A percentile compares a stretch with the other conserved stretches of the same genome.
Evolutionary conservation across 257 asterid species (phyloP).

Genomic region (Jaltomata sinuosa): DNA sequence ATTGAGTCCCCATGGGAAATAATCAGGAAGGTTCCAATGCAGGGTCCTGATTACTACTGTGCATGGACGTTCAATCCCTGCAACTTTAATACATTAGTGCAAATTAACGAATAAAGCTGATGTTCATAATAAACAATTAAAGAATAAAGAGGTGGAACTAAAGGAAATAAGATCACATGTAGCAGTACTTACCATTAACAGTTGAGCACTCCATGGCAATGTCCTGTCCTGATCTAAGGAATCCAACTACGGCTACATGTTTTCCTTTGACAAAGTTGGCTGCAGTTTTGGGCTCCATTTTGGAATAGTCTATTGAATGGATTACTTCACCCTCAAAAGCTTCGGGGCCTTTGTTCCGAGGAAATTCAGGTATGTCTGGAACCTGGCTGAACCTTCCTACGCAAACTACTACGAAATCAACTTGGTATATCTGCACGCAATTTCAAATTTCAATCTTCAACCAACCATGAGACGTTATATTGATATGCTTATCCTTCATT

Average conservation of each 20-base stretch:
- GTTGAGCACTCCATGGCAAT: constrained; percentile 34
- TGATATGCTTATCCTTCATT: no score
- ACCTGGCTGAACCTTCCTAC: constrained; percentile 30
- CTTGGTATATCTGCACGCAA: constrained; percentile 19
- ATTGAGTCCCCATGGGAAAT: constrained; percentile 35
- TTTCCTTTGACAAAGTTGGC: constrained; percentile 21
- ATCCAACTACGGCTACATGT: constrained; percentile 34
- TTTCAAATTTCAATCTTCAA: neutral
- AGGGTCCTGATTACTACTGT: constrained; percentile 34
- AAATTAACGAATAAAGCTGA: neutral
- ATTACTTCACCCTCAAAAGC: constrained; percentile 27
- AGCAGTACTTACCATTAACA: constrained; percentile 14
- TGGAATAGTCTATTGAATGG: constrained; percentile 37
- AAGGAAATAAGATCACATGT: neutral
- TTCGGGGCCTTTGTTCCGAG: constrained; percentile 28
- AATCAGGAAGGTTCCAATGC: constrained; percentile 39
- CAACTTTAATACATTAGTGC: neutral
- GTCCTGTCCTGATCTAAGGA: constrained; percentile 39
- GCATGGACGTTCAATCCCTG: constrained; percentile 35
- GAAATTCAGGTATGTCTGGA: constrained; percentile 36
- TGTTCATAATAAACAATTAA: no score
- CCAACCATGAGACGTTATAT: no score
- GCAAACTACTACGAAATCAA: constrained; percentile 33
- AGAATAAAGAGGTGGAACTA: neutral
- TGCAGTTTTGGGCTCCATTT: constrained; percentile 23